Evolutionary conservation across 805 yeast species (phyloP).

Genomic region (Yamadazyma endophytica): DNA sequence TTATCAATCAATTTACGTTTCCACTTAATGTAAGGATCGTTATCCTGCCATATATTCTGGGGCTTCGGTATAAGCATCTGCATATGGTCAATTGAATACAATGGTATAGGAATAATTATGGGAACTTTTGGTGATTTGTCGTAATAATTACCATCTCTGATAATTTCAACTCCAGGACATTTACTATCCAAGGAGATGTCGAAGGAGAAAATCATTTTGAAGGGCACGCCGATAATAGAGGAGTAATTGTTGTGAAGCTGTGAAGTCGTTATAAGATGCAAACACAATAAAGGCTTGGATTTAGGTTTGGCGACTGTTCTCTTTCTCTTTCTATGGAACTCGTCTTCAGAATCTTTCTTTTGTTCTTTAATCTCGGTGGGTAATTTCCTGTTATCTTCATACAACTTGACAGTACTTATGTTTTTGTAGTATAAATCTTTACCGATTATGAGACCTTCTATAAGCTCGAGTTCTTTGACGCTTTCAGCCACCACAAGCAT

Average conservation of each 20-base stretch:
- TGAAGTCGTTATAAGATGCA: conserved; percentile 26
- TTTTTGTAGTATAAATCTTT: conserved; percentile 61
- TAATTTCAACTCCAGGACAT: conserved; percentile 33
- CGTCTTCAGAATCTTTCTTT: conserved; percentile 5
- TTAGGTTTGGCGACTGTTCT: conserved; percentile 1
- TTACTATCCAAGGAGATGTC: conserved; percentile 27
- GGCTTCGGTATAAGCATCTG: conserved; percentile 14
- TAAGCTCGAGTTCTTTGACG: conserved; percentile 67
- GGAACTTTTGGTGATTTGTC: conserved; percentile 20
- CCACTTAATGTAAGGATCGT: conserved; percentile 26
- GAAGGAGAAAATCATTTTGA: conserved; percentile 33
- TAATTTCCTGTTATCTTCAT: conserved; percentile 29
- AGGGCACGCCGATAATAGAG: conserved; percentile 15
- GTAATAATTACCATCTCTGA: conserved; percentile 14
- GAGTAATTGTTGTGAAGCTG: conserved; percentile 31
- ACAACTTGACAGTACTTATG: conserved; percentile 60
- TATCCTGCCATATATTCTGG: conserved; percentile 8
- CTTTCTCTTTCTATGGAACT: conserved; percentile 7
- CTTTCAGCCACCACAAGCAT: conserved; percentile 51
- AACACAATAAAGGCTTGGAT: conserved; percentile 11
- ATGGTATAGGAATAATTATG: conserved; percentile 31
- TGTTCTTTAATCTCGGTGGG: conserved; percentile 2
- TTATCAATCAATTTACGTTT: conserved; percentile 24
- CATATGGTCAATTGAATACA: conserved; percentile 14
- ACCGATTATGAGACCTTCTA: conserved; percentile 79